Evolutionary conservation across 331 rosid species (phyloP), one percentile per base, ranked within the genome.

Genomic region (Rhamnella rubrinervis): DNA sequence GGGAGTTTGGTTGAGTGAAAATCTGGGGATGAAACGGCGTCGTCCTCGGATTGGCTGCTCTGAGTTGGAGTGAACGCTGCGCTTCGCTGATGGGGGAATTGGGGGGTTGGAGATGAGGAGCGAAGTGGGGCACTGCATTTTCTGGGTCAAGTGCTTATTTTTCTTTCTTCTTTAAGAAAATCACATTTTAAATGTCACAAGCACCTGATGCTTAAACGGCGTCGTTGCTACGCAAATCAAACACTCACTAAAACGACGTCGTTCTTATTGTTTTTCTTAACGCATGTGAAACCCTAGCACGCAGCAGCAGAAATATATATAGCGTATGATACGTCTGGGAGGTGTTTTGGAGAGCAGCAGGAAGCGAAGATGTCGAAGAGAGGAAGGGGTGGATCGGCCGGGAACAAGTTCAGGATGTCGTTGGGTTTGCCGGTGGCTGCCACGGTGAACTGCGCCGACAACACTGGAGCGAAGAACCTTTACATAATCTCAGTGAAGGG

Each of bases 351-450:
- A 21, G 58, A 17, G 21, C 41, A 62, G 14, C 4, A 41, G 75
- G 44, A 10, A n/a, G 50, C 67, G 61, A 71, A 6, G 55, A 87
- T 87, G 92, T 87, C 92, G 88, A 87, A 87, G 85, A 46, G 92
- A 70, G 89, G 91, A 74, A 65, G 65, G 47, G 66, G 96, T 44
- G 95, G 96, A 10, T 80, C 92, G 55, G 95, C 96, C 26, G 92
- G 96, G 0, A 90, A 90, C 82, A 90, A 90, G 87, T 90, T 90
- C 73, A 83, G 95, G 23, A 90, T 90, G 95, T 87, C 96, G 8
- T 85, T 90, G 74, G 96, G 96, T 84, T 83, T 90, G 0, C 96
- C 96, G 23, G 95, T 90, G 77, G 96, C 95, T 55, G 96, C 96
- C 68, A 90, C 93, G 19, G 89, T 90, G 77, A 90, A 90, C 74